Evolutionary conservation across 208 protist species (phyloP).

Genomic region (Crithidia bombi): DNA sequence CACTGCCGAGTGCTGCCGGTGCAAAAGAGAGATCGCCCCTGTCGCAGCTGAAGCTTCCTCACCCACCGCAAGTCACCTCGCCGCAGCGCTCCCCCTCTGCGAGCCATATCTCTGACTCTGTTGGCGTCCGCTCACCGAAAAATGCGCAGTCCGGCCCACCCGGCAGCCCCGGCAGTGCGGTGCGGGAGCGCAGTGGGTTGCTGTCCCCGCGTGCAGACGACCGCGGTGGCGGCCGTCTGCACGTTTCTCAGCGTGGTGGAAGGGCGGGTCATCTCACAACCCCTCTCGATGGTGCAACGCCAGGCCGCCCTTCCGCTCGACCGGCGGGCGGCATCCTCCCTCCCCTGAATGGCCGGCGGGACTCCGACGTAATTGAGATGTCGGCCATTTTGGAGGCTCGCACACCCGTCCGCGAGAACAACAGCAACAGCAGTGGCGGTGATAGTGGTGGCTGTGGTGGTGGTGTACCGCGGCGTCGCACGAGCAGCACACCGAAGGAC

Average conservation of each 20-base stretch:
- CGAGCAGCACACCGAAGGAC: constrained; percentile 24
- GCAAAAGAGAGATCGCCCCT: not conserved
- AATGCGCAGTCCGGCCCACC: not conserved
- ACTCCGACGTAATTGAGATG: constrained; percentile 48
- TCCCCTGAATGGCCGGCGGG: constrained; percentile 26
- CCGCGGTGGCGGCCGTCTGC: not conserved
- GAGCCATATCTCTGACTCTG: constrained; percentile 21
- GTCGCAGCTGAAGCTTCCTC: constrained; percentile 14
- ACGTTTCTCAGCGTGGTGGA: constrained; percentile 11
- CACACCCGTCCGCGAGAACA: constrained; percentile 26
- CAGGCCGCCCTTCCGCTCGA: constrained; percentile 21
- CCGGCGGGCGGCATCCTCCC: constrained; percentile 42
- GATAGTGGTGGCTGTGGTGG: not conserved
- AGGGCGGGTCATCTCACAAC: not conserved
- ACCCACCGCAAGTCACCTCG: constrained; percentile 11
- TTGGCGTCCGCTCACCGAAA: constrained; percentile 9
- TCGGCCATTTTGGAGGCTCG: constrained; percentile 33
- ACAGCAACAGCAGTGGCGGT: not conserved
- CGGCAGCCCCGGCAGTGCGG: constrained; percentile 12
- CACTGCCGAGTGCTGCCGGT: not conserved
- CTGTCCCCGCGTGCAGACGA: not conserved
- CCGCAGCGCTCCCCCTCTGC: constrained; percentile 21
- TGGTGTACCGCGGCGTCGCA: constrained; percentile 12
- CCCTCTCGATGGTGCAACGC: not conserved
- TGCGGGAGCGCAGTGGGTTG: constrained; percentile 5